Evolutionary conservation across 2,329 filamentous ascomycete species (phyloP).

Genomic region (Madurella fahalii): DNA sequence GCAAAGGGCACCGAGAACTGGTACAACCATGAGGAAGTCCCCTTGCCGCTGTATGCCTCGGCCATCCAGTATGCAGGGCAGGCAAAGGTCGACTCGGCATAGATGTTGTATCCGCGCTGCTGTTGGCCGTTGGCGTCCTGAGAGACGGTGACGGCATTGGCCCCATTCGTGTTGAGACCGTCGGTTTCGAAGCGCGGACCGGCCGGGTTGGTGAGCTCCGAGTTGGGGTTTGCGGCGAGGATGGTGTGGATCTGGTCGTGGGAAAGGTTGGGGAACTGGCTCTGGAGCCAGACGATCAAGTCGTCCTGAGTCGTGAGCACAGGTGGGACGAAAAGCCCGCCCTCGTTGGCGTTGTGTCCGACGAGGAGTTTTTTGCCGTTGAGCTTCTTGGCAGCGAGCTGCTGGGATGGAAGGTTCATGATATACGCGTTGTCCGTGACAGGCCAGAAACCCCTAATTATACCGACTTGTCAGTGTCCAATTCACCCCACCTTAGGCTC

Average conservation of each 20-base stretch:
- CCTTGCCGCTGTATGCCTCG: conserved; percentile 38
- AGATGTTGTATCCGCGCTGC: conserved; percentile 50
- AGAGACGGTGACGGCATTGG: conserved; percentile 47
- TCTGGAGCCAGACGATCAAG: conserved; percentile 31
- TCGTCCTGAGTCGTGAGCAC: conserved; percentile 30
- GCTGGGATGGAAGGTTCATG: conserved; percentile 27
- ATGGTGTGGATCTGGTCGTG: conserved; percentile 31
- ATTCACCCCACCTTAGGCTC: too few relatives aligned
- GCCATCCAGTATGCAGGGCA: conserved; percentile 56
- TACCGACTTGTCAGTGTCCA: not conserved
- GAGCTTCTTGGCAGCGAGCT: conserved; percentile 29
- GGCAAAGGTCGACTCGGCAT: conserved; percentile 51
- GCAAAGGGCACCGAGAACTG: conserved; percentile 44
- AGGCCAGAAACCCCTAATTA: conserved; percentile 36
- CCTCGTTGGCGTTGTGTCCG: conserved; percentile 39
- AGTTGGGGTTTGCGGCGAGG: conserved; percentile 30
- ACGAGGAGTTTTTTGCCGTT: conserved; percentile 34
- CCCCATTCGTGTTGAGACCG: conserved; percentile 27
- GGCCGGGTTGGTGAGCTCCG: conserved; percentile 23
- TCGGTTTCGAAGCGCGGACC: conserved; percentile 28
- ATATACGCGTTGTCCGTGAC: conserved; percentile 37
- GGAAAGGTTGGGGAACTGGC: conserved; percentile 34
- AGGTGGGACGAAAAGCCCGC: conserved; percentile 34
- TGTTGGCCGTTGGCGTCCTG: conserved; percentile 49
- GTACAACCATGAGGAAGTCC: conserved; percentile 38